Conservation (phyloP, 1,139 yeast species). For the Protomyces pachydermus region DNA sequence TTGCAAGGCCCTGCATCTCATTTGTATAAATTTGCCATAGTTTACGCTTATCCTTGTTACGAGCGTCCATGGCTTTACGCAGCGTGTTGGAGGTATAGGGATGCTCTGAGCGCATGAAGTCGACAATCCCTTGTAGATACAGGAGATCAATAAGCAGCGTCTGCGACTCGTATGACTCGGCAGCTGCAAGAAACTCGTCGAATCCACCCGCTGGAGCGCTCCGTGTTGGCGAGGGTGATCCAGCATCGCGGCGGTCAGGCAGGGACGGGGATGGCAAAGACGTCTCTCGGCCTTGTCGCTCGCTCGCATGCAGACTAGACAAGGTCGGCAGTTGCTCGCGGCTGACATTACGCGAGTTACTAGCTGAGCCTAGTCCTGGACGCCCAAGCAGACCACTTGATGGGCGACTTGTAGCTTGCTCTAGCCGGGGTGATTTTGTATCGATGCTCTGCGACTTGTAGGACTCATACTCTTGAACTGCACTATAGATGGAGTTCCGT, state of each 20-base stretch:
- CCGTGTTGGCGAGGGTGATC: neutral
- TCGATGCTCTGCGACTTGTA: constrained; percentile 15
- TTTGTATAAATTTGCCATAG: constrained; percentile 16
- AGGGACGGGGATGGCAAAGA: neutral
- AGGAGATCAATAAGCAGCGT: constrained; percentile 11
- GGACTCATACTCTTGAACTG: constrained; percentile 10
- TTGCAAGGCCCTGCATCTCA: constrained; percentile 25
- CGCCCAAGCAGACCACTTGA: neutral
- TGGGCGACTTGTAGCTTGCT: neutral
- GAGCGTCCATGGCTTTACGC: constrained; percentile 8
- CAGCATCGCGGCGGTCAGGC: neutral
- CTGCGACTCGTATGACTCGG: constrained; percentile 12
- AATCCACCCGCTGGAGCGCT: neutral
- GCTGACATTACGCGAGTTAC: neutral
- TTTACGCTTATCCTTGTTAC: constrained; percentile 12
- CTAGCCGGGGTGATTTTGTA: neutral
- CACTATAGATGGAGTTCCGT: constrained; percentile 9
- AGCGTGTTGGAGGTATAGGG: constrained; percentile 22
- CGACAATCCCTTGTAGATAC: constrained; percentile 6
- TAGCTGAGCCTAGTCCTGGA: neutral
- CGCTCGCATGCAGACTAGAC: neutral
- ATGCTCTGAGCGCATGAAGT: constrained; percentile 18
- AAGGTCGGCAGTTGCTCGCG: neutral
- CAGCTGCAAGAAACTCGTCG: constrained; percentile 4
- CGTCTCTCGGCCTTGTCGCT: neutral